A percentile compares a stretch with the other conserved stretches of the same genome.
These are phyloP conservation scores for Verticillium isaacii DNA, from an alignment of 2,329 filamentous ascomycete species.

Conservation along the genomic window DNA sequence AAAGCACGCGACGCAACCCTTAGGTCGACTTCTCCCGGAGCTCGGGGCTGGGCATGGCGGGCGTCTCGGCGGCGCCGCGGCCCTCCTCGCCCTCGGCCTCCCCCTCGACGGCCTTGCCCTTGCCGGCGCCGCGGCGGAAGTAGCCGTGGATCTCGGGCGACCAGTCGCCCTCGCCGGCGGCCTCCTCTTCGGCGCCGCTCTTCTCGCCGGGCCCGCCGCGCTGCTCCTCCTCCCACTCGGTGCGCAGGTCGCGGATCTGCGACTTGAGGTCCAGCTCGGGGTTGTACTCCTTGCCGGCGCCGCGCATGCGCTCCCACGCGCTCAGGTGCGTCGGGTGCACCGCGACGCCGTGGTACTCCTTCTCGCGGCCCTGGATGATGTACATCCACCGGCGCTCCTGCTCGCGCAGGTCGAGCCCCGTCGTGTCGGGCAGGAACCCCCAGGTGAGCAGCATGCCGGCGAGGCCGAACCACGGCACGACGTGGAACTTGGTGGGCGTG, in stretches of 20 bases:
- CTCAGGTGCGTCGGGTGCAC: slow-evolving; percentile 86
- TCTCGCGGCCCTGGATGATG: slow-evolving; percentile 70
- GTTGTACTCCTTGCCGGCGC: slow-evolving; percentile 78
- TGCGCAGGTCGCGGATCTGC: slow-evolving; percentile 77
- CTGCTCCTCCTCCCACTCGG: slow-evolving; percentile 54
- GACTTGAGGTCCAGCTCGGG: slow-evolving; percentile 76
- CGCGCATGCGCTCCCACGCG: slow-evolving; percentile 77
- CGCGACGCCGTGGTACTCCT: slow-evolving; percentile 90
- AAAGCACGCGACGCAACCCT: background rate
- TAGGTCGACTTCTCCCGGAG: background rate
- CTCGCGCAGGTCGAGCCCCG: slow-evolving; percentile 92
- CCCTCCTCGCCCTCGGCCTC: background rate
- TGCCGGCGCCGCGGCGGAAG: background rate
- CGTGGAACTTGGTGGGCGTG: slow-evolving; percentile 78
- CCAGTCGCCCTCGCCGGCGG: slow-evolving; percentile 34
- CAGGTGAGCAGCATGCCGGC: slow-evolving; percentile 77
- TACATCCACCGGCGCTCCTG: slow-evolving; percentile 92
- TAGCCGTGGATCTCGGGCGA: background rate
- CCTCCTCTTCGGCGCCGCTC: slow-evolving; percentile 38
- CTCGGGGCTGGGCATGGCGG: background rate
- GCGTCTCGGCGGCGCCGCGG: background rate
- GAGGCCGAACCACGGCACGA: slow-evolving; percentile 94
- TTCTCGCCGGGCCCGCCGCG: background rate
- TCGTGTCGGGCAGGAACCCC: slow-evolving; percentile 92
- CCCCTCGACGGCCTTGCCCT: background rate